These are phyloP conservation scores for Ajuga chamaepitys DNA, from an alignment of 257 asterid genomes.

Conservation along the genomic window DNA sequence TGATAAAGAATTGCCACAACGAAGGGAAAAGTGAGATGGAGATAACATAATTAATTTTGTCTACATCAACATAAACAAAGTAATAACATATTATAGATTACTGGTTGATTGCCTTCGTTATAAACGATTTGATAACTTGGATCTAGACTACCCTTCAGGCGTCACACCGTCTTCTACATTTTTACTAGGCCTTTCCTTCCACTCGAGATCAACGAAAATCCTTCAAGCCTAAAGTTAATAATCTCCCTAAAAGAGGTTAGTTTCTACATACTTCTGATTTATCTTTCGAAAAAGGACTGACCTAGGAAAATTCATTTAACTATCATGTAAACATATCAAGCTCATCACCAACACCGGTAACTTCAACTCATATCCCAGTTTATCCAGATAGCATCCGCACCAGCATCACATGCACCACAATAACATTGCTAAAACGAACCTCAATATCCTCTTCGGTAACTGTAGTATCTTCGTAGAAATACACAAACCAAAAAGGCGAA, in stretches of 20 bases:
- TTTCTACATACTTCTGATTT: not conserved
- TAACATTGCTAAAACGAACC: not conserved
- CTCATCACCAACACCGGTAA: not conserved
- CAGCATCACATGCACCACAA: not conserved
- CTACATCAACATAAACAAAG: not conserved
- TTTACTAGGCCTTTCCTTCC: not conserved
- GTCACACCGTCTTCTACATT: not conserved
- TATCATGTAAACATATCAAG: not conserved
- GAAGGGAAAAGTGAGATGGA: not conserved
- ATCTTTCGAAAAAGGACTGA: not conserved
- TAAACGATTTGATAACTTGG: not conserved
- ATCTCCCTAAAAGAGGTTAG: not conserved
- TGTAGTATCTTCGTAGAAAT: not conserved
- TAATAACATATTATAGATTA: not conserved
- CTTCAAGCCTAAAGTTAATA: not conserved
- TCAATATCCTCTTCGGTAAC: not conserved
- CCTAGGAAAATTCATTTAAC: not conserved
- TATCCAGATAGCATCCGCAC: constrained; percentile 1
- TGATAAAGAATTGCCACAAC: not conserved
- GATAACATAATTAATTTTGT: constrained; percentile 3
- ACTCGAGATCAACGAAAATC: not conserved
- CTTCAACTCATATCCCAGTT: not conserved
- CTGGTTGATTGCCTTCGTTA: not conserved
- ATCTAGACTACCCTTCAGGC: not conserved
- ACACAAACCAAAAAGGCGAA: not conserved